A percentile compares a stretch with the other conserved stretches of the same genome.
phyloP scores from a whole-genome alignment of 2,329 filamentous ascomycete species.

The Colletotrichum agaves region DNA sequence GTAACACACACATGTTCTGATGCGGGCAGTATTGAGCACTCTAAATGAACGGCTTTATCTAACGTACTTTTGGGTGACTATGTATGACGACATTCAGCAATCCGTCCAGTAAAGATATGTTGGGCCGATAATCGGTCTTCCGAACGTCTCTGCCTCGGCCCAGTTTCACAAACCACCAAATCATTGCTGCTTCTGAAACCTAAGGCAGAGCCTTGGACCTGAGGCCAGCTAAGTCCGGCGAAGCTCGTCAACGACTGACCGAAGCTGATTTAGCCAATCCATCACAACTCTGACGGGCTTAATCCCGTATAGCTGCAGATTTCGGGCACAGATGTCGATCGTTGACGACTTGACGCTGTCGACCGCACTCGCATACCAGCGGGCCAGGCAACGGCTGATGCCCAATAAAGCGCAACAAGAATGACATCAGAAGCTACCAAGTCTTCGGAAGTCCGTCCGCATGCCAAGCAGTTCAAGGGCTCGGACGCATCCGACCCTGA shows the following conservation, averaged over 20 bases:
- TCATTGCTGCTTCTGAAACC: not conserved
- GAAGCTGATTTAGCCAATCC: rapidly evolving
- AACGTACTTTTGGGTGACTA: too few relatives aligned
- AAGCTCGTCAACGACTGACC: not conserved
- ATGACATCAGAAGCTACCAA: constrained; percentile 26
- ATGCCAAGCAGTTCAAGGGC: not conserved
- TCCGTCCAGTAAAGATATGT: too few relatives aligned
- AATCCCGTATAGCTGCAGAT: not conserved
- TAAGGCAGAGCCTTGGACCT: not conserved
- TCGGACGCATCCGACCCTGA: not conserved
- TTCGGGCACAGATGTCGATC: not conserved
- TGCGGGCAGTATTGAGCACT: too few relatives aligned
- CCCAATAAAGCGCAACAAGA: not conserved
- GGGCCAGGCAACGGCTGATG: not conserved
- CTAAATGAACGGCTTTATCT: too few relatives aligned
- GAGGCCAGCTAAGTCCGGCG: not conserved
- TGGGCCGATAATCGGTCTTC: constrained; percentile 17
- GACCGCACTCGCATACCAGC: not conserved
- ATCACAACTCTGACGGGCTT: not conserved
- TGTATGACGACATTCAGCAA: too few relatives aligned
- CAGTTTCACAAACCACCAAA: constrained; percentile 7
- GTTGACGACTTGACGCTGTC: not conserved
- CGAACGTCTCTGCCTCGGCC: not conserved
- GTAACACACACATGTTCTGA: too few relatives aligned
- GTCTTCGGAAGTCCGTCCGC: constrained; percentile 20